Evolutionary conservation across 768 basidiomycete genomes (phyloP).

Genomic region (Paxillus rubicundulus): DNA sequence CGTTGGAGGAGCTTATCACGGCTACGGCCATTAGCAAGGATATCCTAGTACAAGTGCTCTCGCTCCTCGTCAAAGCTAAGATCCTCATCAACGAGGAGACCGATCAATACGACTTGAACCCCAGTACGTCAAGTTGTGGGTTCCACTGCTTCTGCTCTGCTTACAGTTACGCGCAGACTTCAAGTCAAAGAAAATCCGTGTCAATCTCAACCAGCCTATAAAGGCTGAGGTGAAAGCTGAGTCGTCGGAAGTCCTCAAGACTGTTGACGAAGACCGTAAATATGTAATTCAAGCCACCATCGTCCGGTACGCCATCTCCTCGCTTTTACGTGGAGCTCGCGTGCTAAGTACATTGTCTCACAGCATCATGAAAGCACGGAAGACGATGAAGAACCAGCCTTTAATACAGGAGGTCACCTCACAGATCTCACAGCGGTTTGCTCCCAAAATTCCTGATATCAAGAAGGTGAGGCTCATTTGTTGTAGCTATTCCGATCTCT

Average conservation of each 20-base stretch:
- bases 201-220: constrained; percentile 88
- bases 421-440: constrained; percentile 83
- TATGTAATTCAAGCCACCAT: constrained; percentile 94
- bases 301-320: constrained; percentile 50
- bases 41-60: constrained; percentile 62
- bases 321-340: not conserved
- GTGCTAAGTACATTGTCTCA: not conserved
- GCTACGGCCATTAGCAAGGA: constrained; percentile 84
- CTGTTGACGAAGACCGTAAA: constrained; percentile 96
- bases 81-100: constrained; percentile 84
- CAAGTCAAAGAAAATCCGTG: constrained; percentile 91
- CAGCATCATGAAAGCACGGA: constrained; percentile 93
- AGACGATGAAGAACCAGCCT: constrained; percentile 92
- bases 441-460: constrained; percentile 93
- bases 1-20: constrained; percentile 70
- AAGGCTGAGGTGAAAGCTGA: constrained; percentile 95
- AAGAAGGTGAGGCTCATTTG: constrained; percentile 65
- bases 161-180: constrained; percentile 50
- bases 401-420: constrained; percentile 89
- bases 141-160: not conserved
- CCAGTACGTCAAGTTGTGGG: constrained; percentile 41
- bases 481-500: not conserved
- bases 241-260: constrained; percentile 84
- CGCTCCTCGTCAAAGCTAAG: constrained; percentile 81
- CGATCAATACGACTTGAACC: constrained; percentile 91